Evolutionary conservation across 352 stramenopile species (phyloP).

Genomic region (Globisporangium spinosum): DNA sequence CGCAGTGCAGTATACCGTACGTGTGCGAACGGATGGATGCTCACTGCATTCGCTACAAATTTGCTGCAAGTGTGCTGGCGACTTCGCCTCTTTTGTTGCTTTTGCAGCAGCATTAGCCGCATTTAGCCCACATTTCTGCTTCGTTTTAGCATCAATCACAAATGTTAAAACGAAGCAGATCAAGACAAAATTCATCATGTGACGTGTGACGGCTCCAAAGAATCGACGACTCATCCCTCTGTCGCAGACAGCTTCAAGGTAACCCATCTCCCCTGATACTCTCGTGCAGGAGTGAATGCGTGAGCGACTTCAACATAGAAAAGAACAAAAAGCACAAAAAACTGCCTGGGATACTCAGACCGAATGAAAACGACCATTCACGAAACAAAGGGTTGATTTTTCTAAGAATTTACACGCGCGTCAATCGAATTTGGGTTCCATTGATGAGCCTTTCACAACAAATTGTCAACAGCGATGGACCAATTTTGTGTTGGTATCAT

Average conservation of each 20-base stretch:
- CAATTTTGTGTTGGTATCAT: no score
- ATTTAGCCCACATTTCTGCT: no score
- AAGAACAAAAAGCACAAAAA: not conserved
- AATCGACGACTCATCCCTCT: not conserved
- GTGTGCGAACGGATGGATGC: no score
- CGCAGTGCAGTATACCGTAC: no score
- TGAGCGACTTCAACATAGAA: not conserved
- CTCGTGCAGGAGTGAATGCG: not conserved
- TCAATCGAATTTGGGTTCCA: not conserved
- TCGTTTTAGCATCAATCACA: no score
- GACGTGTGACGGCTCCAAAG: not conserved
- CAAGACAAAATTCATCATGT: not conserved
- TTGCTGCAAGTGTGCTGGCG: no score
- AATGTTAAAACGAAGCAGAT: not conserved
- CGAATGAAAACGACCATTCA: not conserved
- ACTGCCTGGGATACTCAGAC: not conserved
- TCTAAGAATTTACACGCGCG: not conserved
- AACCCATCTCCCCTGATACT: not conserved
- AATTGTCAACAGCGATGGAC: no score
- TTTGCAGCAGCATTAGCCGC: no score
- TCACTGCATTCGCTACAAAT: no score
- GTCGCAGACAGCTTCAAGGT: not conserved
- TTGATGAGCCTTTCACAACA: not conserved
- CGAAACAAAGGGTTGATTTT: not conserved
- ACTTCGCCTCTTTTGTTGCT: no score